Conservation (phyloP, 2,329 filamentous ascomycete genomes). For the Zasmidium angulare region DNA sequence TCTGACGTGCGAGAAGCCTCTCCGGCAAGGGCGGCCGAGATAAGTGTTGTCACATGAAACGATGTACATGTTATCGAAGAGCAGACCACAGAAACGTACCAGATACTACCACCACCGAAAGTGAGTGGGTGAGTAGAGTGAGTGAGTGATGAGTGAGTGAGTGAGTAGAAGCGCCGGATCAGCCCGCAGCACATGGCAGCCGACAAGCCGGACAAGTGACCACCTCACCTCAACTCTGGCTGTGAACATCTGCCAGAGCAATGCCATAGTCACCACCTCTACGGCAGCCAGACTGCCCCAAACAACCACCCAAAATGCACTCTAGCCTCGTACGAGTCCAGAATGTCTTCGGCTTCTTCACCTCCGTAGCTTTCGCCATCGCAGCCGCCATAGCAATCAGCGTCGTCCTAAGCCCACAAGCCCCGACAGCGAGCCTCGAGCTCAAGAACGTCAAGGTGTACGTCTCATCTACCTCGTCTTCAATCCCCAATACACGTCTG, state of each 20-base stretch:
- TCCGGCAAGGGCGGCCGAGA: not conserved
- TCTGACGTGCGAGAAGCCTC: too few relatives aligned
- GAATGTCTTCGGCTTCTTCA: constrained; percentile 97
- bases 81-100: too few relatives aligned
- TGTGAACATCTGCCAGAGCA: not conserved
- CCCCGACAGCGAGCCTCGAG: constrained; percentile 63
- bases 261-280: constrained; percentile 1
- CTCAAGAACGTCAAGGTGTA: constrained; percentile 85
- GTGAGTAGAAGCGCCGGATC: not conserved
- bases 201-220: not conserved
- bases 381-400: constrained; percentile 78
- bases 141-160: not conserved
- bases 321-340: constrained; percentile 81
- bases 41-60: not conserved
- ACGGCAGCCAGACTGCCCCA: constrained; percentile 2
- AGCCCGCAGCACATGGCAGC: not conserved
- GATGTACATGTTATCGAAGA: not conserved
- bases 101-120: too few relatives aligned
- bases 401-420: constrained; percentile 68
- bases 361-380: constrained; percentile 82
- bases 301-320: constrained; percentile 71
- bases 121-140: too few relatives aligned
- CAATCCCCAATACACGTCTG: not conserved
- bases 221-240: not conserved
- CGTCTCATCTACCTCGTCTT: constrained; percentile 28